A percentile compares a stretch with the other conserved stretches of the same genome.
phyloP scores from a whole-genome alignment of 2,329 filamentous ascomycete genomes.

The Oidium heveae region DNA sequence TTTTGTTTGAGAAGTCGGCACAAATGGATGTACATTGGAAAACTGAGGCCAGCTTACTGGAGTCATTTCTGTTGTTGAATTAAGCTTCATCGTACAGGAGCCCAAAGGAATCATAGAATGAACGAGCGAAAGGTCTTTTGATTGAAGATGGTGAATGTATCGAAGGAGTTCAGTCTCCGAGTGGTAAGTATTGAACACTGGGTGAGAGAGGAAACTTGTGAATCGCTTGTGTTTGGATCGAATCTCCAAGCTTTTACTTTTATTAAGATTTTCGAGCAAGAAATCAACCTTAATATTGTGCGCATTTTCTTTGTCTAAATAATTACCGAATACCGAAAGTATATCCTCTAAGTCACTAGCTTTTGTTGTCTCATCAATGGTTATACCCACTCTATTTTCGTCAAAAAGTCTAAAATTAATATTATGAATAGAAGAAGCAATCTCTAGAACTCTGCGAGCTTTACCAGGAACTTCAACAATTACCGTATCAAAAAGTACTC shows the following conservation, averaged over 20 bases:
- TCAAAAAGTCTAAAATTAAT: slow-evolving; percentile 40
- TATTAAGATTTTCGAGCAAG: background rate
- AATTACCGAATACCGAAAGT: slow-evolving; percentile 24
- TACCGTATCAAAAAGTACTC: slow-evolving; percentile 57
- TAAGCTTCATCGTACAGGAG: slow-evolving; percentile 97
- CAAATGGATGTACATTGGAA: slow-evolving; percentile 59
- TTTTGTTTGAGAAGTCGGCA: slow-evolving; percentile 32
- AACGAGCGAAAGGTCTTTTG: slow-evolving; percentile 77
- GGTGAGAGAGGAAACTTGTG: slow-evolving; percentile 59
- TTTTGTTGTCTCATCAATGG: slow-evolving; percentile 50
- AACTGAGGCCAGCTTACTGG: slow-evolving; percentile 57
- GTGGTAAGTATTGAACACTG: slow-evolving; percentile 84
- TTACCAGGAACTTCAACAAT: slow-evolving; percentile 31
- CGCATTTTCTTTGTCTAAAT: background rate
- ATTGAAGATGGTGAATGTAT: slow-evolving; percentile 82
- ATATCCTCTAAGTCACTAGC: slow-evolving; percentile 30
- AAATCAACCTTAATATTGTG: background rate
- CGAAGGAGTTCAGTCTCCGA: slow-evolving; percentile 85
- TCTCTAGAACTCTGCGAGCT: slow-evolving; percentile 24
- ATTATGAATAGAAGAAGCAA: slow-evolving; percentile 22
- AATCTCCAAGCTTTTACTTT: slow-evolving; percentile 15
- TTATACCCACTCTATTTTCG: slow-evolving; percentile 39
- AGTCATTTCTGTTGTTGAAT: slow-evolving; percentile 80
- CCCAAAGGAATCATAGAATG: slow-evolving; percentile 96
- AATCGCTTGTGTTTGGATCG: slow-evolving; percentile 40